Evolutionary conservation across 2,329 filamentous ascomycete genomes (phyloP).

Genomic region (Colletotrichum sojae): DNA sequence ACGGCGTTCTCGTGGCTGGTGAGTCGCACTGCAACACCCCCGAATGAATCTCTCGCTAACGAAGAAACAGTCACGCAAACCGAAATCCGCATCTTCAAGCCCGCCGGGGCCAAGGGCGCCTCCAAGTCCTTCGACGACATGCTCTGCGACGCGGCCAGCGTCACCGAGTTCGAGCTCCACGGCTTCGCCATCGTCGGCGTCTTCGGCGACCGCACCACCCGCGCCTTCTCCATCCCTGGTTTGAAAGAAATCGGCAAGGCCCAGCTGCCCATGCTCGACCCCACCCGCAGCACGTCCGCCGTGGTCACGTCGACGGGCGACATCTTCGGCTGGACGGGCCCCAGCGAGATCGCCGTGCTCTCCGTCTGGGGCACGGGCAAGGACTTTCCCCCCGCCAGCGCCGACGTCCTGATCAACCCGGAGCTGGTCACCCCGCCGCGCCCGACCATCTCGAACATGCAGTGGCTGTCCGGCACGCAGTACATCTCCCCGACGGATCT

Average conservation of each 20-base stretch:
- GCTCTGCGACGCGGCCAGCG: constrained; percentile 84
- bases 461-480: constrained; percentile 97
- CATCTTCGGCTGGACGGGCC: constrained; percentile 89
- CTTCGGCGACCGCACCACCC: constrained; percentile 85
- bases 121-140: constrained; percentile 89
- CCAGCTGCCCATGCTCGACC: constrained; percentile 79
- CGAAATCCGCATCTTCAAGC: constrained; percentile 90
- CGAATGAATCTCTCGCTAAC: constrained; percentile 51
- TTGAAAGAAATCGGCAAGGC: constrained; percentile 85
- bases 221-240: constrained; percentile 88
- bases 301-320: constrained; percentile 84
- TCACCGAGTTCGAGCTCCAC: constrained; percentile 81
- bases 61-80: constrained; percentile 70
- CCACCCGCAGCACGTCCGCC: constrained; percentile 77
- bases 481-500: constrained; percentile 89
- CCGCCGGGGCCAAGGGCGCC: constrained; percentile 88
- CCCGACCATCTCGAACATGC: constrained; percentile 93
- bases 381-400: constrained; percentile 66
- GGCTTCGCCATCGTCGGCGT: constrained; percentile 86
- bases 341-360: constrained; percentile 86
- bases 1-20: constrained; percentile 86
- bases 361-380: constrained; percentile 86
- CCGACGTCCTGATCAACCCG: constrained; percentile 86
- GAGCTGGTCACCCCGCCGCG: constrained; percentile 80
- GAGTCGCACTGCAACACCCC: too few species aligned